These are phyloP conservation scores for Pachysandra terminalis DNA, from an alignment of 164 flowering plant genomes.

Conservation along the genomic window DNA sequence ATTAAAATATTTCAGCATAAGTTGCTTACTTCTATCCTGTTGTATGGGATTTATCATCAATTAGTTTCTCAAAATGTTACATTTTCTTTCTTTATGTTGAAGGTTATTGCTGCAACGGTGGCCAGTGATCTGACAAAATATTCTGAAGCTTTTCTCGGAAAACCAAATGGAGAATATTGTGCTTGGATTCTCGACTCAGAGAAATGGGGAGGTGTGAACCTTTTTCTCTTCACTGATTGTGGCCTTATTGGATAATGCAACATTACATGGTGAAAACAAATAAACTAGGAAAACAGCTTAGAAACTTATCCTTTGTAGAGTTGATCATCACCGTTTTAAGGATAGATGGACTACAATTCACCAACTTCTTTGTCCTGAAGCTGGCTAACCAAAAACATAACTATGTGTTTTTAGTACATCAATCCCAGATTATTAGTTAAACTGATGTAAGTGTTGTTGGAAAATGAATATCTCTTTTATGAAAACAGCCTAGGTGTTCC, in stretches of 20 bases:
- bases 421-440: too few relatives aligned
- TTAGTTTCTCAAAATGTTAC: not conserved
- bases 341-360: not conserved
- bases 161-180: conserved; percentile 82
- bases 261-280: not conserved
- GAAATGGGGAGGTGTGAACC: conserved; percentile 88
- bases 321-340: not conserved
- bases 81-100: conserved; percentile 13
- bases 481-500: too few relatives aligned
- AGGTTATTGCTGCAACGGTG: conserved; percentile 98
- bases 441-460: too few relatives aligned
- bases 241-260: too few relatives aligned
- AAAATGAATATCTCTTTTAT: too few relatives aligned
- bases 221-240: not conserved
- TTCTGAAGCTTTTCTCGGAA: conserved; percentile 88
- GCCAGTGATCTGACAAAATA: conserved; percentile 73
- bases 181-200: conserved; percentile 87
- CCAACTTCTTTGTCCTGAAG: not conserved
- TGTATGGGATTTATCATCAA: too few relatives aligned
- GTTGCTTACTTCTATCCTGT: too few relatives aligned
- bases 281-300: too few relatives aligned
- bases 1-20: too few relatives aligned
- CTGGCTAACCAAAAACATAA: not conserved
- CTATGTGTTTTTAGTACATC: not conserved
- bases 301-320: not conserved